Evolutionary conservation across 2,329 filamentous ascomycete genomes (phyloP), one percentile per base, ranked within the genome.

Genomic region (Monosporascus sp.): DNA sequence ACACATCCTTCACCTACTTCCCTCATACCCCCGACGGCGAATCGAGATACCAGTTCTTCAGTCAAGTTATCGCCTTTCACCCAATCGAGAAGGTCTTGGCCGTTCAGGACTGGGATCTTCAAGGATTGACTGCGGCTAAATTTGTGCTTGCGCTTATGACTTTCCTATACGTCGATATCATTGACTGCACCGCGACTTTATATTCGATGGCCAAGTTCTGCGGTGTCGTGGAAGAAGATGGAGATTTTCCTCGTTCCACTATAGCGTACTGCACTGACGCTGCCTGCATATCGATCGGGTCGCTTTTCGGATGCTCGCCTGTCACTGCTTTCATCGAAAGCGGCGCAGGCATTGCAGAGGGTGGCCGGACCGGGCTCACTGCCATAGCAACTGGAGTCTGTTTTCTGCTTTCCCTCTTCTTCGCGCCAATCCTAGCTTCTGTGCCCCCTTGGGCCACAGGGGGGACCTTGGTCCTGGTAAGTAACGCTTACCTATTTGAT

Each of bases 161-260:
- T 1, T 90, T 91, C 65, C 77, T 91, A 3, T 90, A 90, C 55
- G 88, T 91, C 49, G 88, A 90, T 62, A 88, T 90, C 60, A 85
- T 91, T 55, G 88, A 91, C 65, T 86, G 85, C 62, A 90, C 88
- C 0, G 88, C 87, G 43, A 90, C 87, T 0, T 73, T 90, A 38
- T 90, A 90, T 71, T 88, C 86, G n/a, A 90, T 91, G 87, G 88
- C 87, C 1, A 84, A 86, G 22, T 90, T 90, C 71, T 85, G 82
- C 56, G 82, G 83, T 27, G 79, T 81, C 45, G 82, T 88, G 60
- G 78, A 86, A 60, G 77, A 81, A 46, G 83, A 87, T 2, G 83
- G 86, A n/a, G 90, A 95, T 67, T 96, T 96, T 57, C 89, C 92
- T 50, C 86, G 90, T 41, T 92, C 88, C 2, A 90, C 90, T 1